A percentile compares a stretch with the other conserved stretches of the same genome.
Evolutionary conservation across 768 basidiomycete species (phyloP).

Genomic region (Lactarius indigo): DNA sequence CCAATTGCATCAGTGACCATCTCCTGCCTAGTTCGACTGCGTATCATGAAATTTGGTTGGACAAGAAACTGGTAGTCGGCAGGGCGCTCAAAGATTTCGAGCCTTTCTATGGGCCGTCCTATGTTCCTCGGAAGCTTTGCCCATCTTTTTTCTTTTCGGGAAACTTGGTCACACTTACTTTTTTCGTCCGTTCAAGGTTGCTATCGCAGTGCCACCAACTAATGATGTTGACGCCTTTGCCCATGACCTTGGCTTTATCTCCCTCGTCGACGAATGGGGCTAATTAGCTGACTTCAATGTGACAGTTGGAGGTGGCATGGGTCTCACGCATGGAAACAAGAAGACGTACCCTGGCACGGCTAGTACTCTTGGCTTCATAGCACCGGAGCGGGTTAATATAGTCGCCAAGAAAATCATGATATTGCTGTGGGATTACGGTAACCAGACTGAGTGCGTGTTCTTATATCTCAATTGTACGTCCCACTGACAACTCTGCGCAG

Average conservation of each 20-base stretch:
- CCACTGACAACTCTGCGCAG: slow-evolving; percentile 26
- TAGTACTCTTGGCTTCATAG: slow-evolving; percentile 90
- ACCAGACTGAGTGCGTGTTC: slow-evolving; percentile 76
- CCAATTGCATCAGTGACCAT: slow-evolving; percentile 78
- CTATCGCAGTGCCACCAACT: slow-evolving; percentile 91
- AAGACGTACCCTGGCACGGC: slow-evolving; percentile 94
- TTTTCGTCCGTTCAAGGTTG: slow-evolving; percentile 82
- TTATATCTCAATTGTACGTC: not conserved
- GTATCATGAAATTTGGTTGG: slow-evolving; percentile 99
- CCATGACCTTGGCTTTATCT: slow-evolving; percentile 96
- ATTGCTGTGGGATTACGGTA: slow-evolving; percentile 92
- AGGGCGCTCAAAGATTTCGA: slow-evolving; percentile 93
- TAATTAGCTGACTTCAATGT: slow-evolving; percentile 93
- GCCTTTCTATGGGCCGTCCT: slow-evolving; percentile 96
- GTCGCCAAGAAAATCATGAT: slow-evolving; percentile 94
- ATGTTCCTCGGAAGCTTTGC: slow-evolving; percentile 85
- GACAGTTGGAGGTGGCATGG: slow-evolving; percentile 94
- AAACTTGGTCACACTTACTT: slow-evolving; percentile 5
- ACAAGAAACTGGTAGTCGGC: slow-evolving; percentile 96
- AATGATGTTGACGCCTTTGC: slow-evolving; percentile 97
- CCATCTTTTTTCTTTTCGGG: slow-evolving; percentile 8
- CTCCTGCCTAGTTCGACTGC: slow-evolving; percentile 88
- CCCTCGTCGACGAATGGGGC: slow-evolving; percentile 73
- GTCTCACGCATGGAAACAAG: slow-evolving; percentile 98
- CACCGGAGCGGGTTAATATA: slow-evolving; percentile 74